A percentile compares a stretch with the other conserved stretches of the same genome.
Conservation (phyloP, 495 filamentous ascomycete genomes). For the Xylaria longipes region DNA sequence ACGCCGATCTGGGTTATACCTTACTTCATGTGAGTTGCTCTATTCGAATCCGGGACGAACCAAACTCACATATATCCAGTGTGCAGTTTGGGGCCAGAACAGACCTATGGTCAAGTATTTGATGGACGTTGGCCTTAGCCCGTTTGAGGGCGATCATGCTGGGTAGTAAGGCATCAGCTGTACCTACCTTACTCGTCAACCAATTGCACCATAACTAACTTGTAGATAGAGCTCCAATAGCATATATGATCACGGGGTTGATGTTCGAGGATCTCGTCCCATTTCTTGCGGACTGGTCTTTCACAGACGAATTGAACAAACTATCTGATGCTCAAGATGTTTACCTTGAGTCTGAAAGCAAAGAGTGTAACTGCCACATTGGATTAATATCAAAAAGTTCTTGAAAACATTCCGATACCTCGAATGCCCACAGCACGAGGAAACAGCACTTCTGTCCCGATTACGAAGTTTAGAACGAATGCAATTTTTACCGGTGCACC, state of each 20-base stretch:
- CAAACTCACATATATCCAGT: neutral
- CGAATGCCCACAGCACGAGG: neutral
- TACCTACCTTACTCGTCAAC: too few species aligned
- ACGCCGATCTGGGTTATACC: neutral
- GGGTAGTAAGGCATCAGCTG: neutral
- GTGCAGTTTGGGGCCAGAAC: neutral
- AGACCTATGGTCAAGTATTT: slow-evolving; percentile 13
- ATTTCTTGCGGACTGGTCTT: neutral
- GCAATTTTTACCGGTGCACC: neutral
- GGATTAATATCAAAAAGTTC: neutral
- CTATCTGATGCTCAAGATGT: neutral
- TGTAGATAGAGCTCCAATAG: neutral
- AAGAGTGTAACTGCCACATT: neutral
- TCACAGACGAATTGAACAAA: neutral
- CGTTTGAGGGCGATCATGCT: neutral
- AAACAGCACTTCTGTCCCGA: neutral
- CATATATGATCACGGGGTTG: too few species aligned
- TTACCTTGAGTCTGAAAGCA: neutral
- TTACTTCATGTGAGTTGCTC: slow-evolving; percentile 25
- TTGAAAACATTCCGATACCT: neutral
- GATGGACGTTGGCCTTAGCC: neutral
- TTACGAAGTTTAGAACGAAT: neutral
- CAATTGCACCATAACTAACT: neutral
- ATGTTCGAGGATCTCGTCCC: neutral
- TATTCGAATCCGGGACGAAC: neutral